Evolutionary conservation across 106 monocot species (phyloP), one percentile per base, ranked within the genome.

Genomic region (Agapanthus africanus): DNA sequence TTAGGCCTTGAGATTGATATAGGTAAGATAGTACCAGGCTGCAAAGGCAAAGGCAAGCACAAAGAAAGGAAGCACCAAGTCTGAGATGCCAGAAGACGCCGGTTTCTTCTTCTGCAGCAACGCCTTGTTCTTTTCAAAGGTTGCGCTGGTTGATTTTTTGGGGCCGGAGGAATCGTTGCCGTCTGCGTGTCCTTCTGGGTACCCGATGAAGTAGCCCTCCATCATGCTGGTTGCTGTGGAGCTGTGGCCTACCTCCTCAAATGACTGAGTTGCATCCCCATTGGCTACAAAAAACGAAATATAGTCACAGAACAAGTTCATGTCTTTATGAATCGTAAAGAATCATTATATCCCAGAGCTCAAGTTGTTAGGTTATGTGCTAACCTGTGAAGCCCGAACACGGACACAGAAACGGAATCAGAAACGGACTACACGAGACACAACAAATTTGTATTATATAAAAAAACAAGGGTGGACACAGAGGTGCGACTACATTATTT

Each of bases 201-300:
- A 36, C 10, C 97, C 97, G 28, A 99, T 85, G 67, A 79, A 11
- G 66, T 77, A 99, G 28, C 75, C 59, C 35, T 76, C 75, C 87
- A 99, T 89, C 91, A 92, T 74, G 63, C 67, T 78, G 27, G 40
- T 64, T 54, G 97, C 97, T 22, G 67, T 72, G 36, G 86, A 74
- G 77, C 97, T 99, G 81, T 99, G 97, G 0, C 89, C 92, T 9
- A 99, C 87, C 11, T 92, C 89, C 70, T 99, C 97, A 68, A 99
- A 99, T 57, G 86, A 66, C 63, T 90, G 69, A 6, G 97, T 99
- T n/a, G 89, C 92, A 72, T 99, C 97, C 41, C 89, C 89, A 41
- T 59, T 63, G 37, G 63, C 63, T 63, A 22, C 63, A 63, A 37
- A n/a, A n/a, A n/a, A n/a, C n/a, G n/a, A n/a, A n/a, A n/a, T n/a